phyloP scores from a whole-genome alignment of 192 early-diverging fungal genomes.

The Coemansia sp. region DNA sequence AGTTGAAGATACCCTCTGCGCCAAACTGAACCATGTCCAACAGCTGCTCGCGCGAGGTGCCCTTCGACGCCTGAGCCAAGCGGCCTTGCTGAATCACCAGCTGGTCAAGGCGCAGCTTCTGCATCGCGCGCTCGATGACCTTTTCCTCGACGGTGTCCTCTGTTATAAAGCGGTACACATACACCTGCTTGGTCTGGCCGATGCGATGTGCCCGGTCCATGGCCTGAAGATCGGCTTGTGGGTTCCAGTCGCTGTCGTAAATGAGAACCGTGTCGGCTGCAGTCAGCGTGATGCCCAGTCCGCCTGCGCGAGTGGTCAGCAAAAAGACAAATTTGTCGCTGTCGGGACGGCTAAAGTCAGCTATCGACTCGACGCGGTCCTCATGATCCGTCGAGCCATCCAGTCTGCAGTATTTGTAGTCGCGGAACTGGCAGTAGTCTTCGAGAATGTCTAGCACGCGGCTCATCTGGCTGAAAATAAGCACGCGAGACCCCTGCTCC shows the following conservation, averaged over 20 bases:
- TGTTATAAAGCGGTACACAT: slow-evolving; percentile 94
- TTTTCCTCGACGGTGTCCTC: slow-evolving; percentile 98
- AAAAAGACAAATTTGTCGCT: slow-evolving; percentile 96
- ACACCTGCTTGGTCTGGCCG: slow-evolving; percentile 97
- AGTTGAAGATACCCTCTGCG: slow-evolving; percentile 80
- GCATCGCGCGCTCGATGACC: slow-evolving; percentile 94
- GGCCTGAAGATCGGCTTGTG: slow-evolving; percentile 88
- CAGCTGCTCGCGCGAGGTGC: slow-evolving; percentile 59
- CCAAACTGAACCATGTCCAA: slow-evolving; percentile 98
- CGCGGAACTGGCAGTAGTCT: slow-evolving; percentile 92
- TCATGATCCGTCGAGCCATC: slow-evolving; percentile 96
- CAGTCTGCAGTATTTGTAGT: slow-evolving; percentile 92
- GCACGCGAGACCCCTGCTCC: slow-evolving; percentile 88
- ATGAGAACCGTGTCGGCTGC: slow-evolving; percentile 95
- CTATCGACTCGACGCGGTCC: slow-evolving; percentile 87
- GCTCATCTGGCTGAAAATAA: slow-evolving; percentile 99
- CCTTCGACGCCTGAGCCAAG: slow-evolving; percentile 69
- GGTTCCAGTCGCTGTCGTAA: slow-evolving; percentile 97
- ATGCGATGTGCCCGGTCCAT: slow-evolving; percentile 99
- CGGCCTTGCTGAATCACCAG: slow-evolving; percentile 99
- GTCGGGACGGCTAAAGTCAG: slow-evolving; percentile 88
- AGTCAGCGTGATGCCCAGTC: slow-evolving; percentile 95
- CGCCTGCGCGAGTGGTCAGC: slow-evolving; percentile 95
- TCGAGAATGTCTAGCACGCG: slow-evolving; percentile 96
- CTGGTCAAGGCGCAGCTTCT: slow-evolving; percentile 94